Base-by-base conservation (phyloP, 176 grass and related monocot genomes). In the Saccharum spontaneum region DNA sequence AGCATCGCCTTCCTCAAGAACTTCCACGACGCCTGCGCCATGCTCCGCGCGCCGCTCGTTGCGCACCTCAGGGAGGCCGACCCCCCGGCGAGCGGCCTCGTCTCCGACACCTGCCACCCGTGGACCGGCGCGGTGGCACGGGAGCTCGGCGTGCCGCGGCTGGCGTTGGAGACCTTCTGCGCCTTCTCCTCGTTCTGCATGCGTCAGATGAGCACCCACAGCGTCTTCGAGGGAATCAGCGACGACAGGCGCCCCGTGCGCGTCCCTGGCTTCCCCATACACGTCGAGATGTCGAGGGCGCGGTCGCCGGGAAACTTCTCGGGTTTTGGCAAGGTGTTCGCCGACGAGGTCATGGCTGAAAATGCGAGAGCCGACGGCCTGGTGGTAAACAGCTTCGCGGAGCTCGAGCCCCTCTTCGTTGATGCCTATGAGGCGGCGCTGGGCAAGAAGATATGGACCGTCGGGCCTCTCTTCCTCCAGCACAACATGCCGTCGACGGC, bases 391-490 rank as follows among this genome's bases (percentile, higher is more conserved):
- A 28, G 28, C 28, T 28, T 28, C 28, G 28, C 28, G 28, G 28
- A 28, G 28, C 28, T 28, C 28, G 28, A 28, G 28, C 28, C 28
- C 28, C 28, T 28, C 28, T 28, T 28, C 28, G 28, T 28, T 28
- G 28, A 28, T 28, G 28, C 28, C 28, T 28, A 90, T 57, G 52
- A 75, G 67, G 64, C 81, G 67, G 77, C 59, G 18, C 78, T 79
- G 17, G 71, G 15, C 43, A 94, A 82, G 61, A 86, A 83, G 39
- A 48, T 90, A 55, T 94, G 88, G 91, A 43, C 82, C 18, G 18
- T 93, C 6, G 88, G 91, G 12, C 91, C 91, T 0, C 59, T 90
- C 1, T 87, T 76, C 13, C 82, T 88, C 57, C 57, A 60, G 3
- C 37, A 48, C 61, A 79, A 41, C 59, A 79, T 11, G 57, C 67